Evolutionary conservation across 768 basidiomycete genomes (phyloP), one percentile per base, ranked within the genome.

Genomic region (Boletus edulis): DNA sequence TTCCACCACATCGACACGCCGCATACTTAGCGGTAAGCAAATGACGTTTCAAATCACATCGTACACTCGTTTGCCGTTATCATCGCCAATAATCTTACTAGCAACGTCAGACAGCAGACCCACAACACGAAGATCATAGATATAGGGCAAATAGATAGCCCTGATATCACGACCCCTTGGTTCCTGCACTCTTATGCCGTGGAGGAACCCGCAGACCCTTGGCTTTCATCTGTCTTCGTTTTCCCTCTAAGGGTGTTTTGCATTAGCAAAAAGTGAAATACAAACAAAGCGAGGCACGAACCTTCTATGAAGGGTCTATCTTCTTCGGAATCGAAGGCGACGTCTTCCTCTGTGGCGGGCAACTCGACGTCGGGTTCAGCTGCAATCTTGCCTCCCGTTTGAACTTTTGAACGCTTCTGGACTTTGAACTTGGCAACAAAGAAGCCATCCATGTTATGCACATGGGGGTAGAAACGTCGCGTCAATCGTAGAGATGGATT

Each of bases 361-460:
- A 59, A 43, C 35, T 75, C 67, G 14, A 62, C 68, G 42, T 70
- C 60, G 38, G 40, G 54, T 32, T 63, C 67, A 27, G 52, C 54
- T 3, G 17, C 54, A n/a, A 47, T 67, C 46, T 65, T 72, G 14
- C 72, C 65, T 38, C 63, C 70, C 5, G 50, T 58, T 51, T 64
- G 66, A 35, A 54, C 65, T 74, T 89, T 94, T 46, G 75, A 67
- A 55, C 87, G 80, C 72, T 84, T 91, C 68, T 85, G 88, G n/a
- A 98, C 87, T 73, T 91, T 95, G 81, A 99, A 92, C 73, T 98
- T 98, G 55, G 96, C 96, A 52, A 98, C 95, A 71, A 82, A 99
- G 81, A 99, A 99, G 6, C 97, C 97, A 70, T 99, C 97, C 95
- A 98, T 97, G 73, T 99, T 99, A 75, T 98, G 95, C 63, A 97